Conservation (phyloP, 352 stramenopile genomes). For the Phytophthora macrochlamydospora region DNA sequence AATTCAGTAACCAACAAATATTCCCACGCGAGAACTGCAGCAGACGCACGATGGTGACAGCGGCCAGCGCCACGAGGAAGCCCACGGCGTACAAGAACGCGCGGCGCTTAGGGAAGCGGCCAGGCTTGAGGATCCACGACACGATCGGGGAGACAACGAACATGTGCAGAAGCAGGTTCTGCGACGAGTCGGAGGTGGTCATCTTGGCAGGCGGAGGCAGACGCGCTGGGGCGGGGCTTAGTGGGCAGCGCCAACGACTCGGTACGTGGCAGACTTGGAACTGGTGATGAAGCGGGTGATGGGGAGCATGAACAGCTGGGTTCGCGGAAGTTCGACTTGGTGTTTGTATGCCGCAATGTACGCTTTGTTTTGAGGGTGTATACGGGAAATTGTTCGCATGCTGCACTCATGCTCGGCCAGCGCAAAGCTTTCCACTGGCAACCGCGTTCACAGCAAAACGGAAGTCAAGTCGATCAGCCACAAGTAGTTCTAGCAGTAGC, state of each 20-base stretch:
- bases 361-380: too few relatives aligned
- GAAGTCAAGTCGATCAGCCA: too few relatives aligned
- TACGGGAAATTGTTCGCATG: too few relatives aligned
- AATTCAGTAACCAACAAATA: not conserved
- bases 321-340: not conserved
- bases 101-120: constrained; percentile 92
- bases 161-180: constrained; percentile 73
- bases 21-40: not conserved
- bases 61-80: constrained; percentile 92
- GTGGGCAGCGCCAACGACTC: not conserved
- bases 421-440: too few relatives aligned
- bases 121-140: constrained; percentile 95
- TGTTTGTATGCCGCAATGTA: not conserved
- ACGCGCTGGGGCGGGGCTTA: not conserved
- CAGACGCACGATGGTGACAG: constrained; percentile 90
- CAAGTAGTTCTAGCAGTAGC: too few relatives aligned
- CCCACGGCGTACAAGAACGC: constrained; percentile 95
- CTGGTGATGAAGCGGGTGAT: not conserved
- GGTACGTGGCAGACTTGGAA: not conserved
- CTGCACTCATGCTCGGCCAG: too few relatives aligned
- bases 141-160: constrained; percentile 88
- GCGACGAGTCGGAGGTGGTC: constrained; percentile 63
- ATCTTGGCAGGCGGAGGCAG: constrained; percentile 25
- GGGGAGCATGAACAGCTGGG: not conserved
- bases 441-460: too few relatives aligned